Conservation (phyloP, 495 filamentous ascomycete species). For the Aspergillus bridgeri region DNA sequence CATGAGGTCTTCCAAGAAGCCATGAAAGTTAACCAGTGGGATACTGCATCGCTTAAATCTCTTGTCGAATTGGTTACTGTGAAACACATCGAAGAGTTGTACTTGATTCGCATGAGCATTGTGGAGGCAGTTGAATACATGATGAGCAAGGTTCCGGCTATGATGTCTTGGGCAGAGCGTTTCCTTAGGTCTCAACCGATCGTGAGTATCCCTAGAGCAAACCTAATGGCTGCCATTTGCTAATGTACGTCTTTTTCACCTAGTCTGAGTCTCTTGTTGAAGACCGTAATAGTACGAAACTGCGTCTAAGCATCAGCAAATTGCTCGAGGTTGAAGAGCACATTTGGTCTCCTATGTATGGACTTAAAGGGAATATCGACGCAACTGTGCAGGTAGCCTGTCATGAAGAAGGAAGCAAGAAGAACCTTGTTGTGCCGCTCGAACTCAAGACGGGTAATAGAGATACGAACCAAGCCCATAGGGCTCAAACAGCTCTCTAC, state of each 20-base stretch:
- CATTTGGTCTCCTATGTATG: conserved; percentile 95
- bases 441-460: conserved; percentile 93
- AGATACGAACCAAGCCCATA: conserved; percentile 67
- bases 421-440: conserved; percentile 80
- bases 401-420: conserved; percentile 57
- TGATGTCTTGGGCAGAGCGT: conserved; percentile 76
- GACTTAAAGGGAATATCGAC: conserved; percentile 95
- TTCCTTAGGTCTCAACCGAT: conserved; percentile 73
- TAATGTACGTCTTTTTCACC: conserved; percentile 12
- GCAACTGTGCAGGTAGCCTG: conserved; percentile 93
- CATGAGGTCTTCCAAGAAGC: conserved; percentile 95
- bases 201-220: conserved; percentile 39
- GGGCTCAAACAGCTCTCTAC: conserved; percentile 92
- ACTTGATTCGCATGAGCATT: conserved; percentile 72
- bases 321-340: conserved; percentile 96
- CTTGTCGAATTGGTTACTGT: conserved; percentile 62
- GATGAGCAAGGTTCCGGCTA: conserved; percentile 69
- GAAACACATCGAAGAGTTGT: conserved; percentile 79
- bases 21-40: conserved; percentile 80
- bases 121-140: conserved; percentile 71
- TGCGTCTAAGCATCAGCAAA: conserved; percentile 83
- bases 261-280: conserved; percentile 70
- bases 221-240: neutral
- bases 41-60: conserved; percentile 56
- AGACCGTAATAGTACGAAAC: conserved; percentile 67